Evolutionary conservation across 1,284 basidiomycete species (phyloP).

Genomic region (Melampsora larici-populina): DNA sequence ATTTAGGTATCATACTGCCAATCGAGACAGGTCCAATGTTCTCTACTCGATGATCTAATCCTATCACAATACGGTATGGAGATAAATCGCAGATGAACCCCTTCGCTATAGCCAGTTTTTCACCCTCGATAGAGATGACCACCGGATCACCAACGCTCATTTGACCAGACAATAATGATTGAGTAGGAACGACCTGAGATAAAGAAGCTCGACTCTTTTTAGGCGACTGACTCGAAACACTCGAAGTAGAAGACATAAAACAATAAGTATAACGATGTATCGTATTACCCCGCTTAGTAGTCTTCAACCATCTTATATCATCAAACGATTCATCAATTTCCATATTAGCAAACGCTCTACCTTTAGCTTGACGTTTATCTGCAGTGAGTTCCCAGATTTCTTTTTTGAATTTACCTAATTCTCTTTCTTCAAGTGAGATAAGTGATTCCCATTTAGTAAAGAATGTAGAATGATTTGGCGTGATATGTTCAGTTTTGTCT

Average conservation of each 20-base stretch:
- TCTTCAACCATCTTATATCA: conserved; percentile 54
- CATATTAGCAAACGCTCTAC: conserved; percentile 70
- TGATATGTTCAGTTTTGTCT: conserved; percentile 76
- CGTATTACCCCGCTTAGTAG: conserved; percentile 55
- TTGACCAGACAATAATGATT: conserved; percentile 71
- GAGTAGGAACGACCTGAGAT: not conserved
- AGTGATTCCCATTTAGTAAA: conserved; percentile 88
- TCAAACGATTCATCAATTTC: conserved; percentile 58
- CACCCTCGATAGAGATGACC: conserved; percentile 74
- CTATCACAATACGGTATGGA: conserved; percentile 66
- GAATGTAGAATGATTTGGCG: conserved; percentile 66
- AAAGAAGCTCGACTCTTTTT: not conserved
- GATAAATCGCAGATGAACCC: conserved; percentile 77
- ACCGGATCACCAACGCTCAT: conserved; percentile 77
- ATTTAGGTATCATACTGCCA: conserved; percentile 8
- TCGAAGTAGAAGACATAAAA: not conserved
- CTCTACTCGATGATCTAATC: conserved; percentile 73
- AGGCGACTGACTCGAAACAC: not conserved
- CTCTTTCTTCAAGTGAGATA: conserved; percentile 82
- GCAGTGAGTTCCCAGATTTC: conserved; percentile 93
- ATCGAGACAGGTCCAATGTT: conserved; percentile 12
- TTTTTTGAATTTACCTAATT: conserved; percentile 73
- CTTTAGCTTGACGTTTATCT: conserved; percentile 63
- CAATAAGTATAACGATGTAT: conserved; percentile 46
- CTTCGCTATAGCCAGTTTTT: conserved; percentile 73